Evolutionary conservation across 2,329 filamentous ascomycete genomes (phyloP).

Genomic region (Diaporthe vexans): DNA sequence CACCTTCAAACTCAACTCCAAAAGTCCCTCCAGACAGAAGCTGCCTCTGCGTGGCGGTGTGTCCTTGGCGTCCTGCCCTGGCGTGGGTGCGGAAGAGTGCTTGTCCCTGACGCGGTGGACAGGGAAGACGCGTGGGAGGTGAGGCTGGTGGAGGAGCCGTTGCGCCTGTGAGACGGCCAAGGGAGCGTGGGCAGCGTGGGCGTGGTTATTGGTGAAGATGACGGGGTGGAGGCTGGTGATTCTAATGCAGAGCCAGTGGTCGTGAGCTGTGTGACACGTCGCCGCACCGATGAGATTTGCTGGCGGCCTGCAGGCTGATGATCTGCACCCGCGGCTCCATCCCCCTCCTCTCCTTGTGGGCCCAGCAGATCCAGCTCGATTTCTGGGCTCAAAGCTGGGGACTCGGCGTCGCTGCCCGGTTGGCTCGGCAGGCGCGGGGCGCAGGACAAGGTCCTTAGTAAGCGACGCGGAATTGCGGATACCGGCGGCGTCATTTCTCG

Average conservation of each 20-base stretch:
- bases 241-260: neutral
- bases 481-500: neutral
- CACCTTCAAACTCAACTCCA: slow-evolving; percentile 43
- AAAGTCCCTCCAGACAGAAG: slow-evolving; percentile 43
- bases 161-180: slow-evolving; percentile 12
- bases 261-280: slow-evolving; percentile 21
- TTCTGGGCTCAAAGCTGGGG: neutral
- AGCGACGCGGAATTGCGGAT: slow-evolving; percentile 21
- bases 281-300: slow-evolving; percentile 28
- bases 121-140: slow-evolving; percentile 34
- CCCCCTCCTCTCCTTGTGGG: slow-evolving; percentile 2
- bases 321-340: slow-evolving; percentile 9
- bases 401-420: slow-evolving; percentile 6
- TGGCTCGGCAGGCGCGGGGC: slow-evolving; percentile 29
- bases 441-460: slow-evolving; percentile 32
- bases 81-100: neutral
- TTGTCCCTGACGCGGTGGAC: neutral
- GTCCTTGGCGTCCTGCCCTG: neutral
- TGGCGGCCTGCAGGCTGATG: slow-evolving; percentile 29
- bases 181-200: neutral
- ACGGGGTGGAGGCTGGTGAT: slow-evolving; percentile 31
- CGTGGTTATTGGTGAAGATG: slow-evolving; percentile 14
- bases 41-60: slow-evolving; percentile 39
- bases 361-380: slow-evolving; percentile 39
- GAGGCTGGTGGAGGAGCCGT: slow-evolving; percentile 30